These are phyloP conservation scores for Quillaja saponaria DNA, from an alignment of 306 rosid species.

Conservation along the genomic window DNA sequence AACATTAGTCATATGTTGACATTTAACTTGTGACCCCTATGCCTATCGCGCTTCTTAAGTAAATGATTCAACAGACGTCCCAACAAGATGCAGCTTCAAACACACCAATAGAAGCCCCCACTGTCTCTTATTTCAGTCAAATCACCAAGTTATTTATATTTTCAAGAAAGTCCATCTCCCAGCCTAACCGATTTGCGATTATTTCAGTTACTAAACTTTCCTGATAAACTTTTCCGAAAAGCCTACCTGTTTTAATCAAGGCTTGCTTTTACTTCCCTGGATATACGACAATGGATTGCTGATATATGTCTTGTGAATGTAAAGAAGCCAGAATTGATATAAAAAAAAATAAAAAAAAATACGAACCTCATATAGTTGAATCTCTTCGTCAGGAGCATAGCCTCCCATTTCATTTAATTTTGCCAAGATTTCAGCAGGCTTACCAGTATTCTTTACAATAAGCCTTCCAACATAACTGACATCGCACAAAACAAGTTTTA, in stretches of 20 bases:
- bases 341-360: conserved; percentile 9
- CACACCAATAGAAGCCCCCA: too few species aligned
- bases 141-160: too few species aligned
- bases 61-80: too few species aligned
- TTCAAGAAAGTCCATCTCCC: too few species aligned
- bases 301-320: background rate
- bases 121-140: too few species aligned
- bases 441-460: conserved; percentile 75
- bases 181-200: too few species aligned
- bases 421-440: conserved; percentile 68
- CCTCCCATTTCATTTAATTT: conserved; percentile 88
- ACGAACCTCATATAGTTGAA: conserved; percentile 89
- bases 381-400: conserved; percentile 79
- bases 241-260: background rate
- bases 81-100: too few species aligned
- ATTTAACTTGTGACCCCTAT: too few species aligned
- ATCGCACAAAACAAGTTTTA: conserved; percentile 29
- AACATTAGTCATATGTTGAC: too few species aligned
- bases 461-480: conserved; percentile 78
- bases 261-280: conserved; percentile 11
- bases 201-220: background rate
- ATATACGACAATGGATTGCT: conserved; percentile 16
- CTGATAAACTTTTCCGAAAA: background rate
- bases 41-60: too few species aligned
- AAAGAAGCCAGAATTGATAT: conserved; percentile 5